Base-by-base conservation (phyloP, 176 grass and related monocot species). In the Raddia guianensis region DNA sequence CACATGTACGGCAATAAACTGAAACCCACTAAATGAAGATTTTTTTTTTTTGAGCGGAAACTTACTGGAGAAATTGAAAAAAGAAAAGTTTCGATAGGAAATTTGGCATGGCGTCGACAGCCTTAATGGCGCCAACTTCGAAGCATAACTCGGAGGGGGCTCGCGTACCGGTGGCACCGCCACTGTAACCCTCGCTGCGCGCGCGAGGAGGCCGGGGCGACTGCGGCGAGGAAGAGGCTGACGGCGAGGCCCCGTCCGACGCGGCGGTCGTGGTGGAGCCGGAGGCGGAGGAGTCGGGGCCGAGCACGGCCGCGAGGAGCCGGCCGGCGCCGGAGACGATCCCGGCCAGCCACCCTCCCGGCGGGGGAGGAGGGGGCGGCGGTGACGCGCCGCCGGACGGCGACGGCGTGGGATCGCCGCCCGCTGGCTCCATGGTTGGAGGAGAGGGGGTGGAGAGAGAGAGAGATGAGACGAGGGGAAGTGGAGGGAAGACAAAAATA, bases 281-380 rank as follows among this genome's bases (percentile, higher is more conserved):
- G 45, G 88, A 69, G 49, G 33, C 81, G 19, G 81, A 86, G 67
- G 77, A 65, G n/a, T 91, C 89, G 14, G 94, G 81, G 19, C 89
- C 82, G 11, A 97, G 78, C 50, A 97, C 87, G 2, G 89, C 75
- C 49, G 89, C 86, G 60, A 97, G 79, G 54, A 97, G 49, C 55
- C 85, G 80, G 67, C 90, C 91, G 19, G 91, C 89, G 56, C 94
- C 84, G 58, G 75, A 88, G 46, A 97, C 70, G 66, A 97, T 70
- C 12, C 89, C 91, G 15, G 74, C 66, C 35, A 97, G 27, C 94
- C 94, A 97, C 6, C 89, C 80, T 46, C 46, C 43, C 19, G 70
- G 66, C 56, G 75, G 79, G 0, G 59, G 71, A 0, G 63, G 49
- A 3, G 86, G 52, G 9, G 86, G 76, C 5, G 60, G 12, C 46